phyloP scores from a whole-genome alignment of 305 asterid species.

The Withania somnifera region DNA sequence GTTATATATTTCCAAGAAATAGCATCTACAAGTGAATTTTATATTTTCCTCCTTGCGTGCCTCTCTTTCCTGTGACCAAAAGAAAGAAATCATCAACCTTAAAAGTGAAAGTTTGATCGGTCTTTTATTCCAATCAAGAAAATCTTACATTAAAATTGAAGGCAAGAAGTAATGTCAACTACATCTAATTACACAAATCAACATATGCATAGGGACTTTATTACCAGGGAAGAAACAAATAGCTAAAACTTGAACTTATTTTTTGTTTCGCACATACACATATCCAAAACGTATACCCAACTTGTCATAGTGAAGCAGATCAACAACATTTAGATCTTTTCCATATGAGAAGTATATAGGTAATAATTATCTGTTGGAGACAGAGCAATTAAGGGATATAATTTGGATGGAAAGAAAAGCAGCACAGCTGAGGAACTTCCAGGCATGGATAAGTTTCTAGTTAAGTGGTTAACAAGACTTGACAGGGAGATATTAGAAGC shows the following conservation, averaged over 20 bases:
- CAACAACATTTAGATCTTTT: background rate
- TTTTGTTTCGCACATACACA: background rate
- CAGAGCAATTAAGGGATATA: constrained; percentile 8
- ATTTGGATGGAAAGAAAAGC: no score
- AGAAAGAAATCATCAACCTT: background rate
- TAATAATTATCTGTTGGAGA: constrained; percentile 4
- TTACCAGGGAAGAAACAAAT: background rate
- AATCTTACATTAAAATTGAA: background rate
- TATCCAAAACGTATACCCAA: background rate
- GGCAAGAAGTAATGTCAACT: background rate
- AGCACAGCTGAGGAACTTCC: constrained; percentile 39
- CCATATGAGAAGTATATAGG: background rate
- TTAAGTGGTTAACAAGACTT: constrained; percentile 70
- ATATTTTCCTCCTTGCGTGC: constrained; percentile 84
- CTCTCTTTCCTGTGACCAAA: constrained; percentile 62
- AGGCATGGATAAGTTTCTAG: constrained; percentile 70
- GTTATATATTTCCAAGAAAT: constrained; percentile 88
- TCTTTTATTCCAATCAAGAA: background rate
- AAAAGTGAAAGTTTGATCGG: background rate
- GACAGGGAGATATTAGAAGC: constrained; percentile 91
- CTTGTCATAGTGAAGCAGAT: background rate
- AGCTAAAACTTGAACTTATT: background rate
- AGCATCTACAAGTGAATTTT: constrained; percentile 72
- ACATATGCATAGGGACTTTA: background rate
- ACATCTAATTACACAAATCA: background rate